Evolutionary conservation across 805 yeast species (phyloP).

Genomic region (Candida silvicultrix): DNA sequence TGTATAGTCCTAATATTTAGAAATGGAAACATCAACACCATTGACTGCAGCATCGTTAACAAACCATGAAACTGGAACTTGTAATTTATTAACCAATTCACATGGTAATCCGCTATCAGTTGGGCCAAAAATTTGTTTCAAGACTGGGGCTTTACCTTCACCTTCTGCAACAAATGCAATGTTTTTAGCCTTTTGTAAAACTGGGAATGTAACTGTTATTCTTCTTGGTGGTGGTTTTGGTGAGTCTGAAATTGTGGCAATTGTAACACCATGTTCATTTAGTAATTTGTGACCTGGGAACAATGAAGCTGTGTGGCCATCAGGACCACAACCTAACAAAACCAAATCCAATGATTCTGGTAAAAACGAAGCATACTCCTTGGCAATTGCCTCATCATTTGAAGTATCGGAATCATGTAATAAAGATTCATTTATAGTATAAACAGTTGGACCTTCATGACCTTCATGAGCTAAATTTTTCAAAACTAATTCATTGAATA

Average conservation of each 20-base stretch:
- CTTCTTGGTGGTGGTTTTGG: conserved; percentile 95
- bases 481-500: conserved; percentile 50
- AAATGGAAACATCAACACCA: conserved; percentile 38
- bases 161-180: conserved; percentile 90
- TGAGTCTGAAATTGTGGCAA: conserved; percentile 69
- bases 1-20: conserved; percentile 20
- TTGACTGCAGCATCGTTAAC: conserved; percentile 72
- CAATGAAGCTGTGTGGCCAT: conserved; percentile 90
- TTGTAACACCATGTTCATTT: conserved; percentile 41
- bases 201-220: conserved; percentile 82
- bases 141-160: conserved; percentile 67
- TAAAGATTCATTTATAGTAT: conserved; percentile 59
- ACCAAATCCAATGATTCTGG: conserved; percentile 58
- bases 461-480: conserved; percentile 31
- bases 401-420: conserved; percentile 48
- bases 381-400: conserved; percentile 47
- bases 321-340: conserved; percentile 89
- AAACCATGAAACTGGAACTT: conserved; percentile 68
- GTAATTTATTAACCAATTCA: conserved; percentile 60
- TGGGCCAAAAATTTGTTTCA: conserved; percentile 62
- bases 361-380: conserved; percentile 51
- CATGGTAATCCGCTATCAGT: conserved; percentile 54
- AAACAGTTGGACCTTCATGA: conserved; percentile 47
- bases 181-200: conserved; percentile 37
- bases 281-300: conserved; percentile 80